Evolutionary conservation across 345 rosid species (phyloP), one percentile per base, ranked within the genome.

Genomic region (Conringia planisiliqua): DNA sequence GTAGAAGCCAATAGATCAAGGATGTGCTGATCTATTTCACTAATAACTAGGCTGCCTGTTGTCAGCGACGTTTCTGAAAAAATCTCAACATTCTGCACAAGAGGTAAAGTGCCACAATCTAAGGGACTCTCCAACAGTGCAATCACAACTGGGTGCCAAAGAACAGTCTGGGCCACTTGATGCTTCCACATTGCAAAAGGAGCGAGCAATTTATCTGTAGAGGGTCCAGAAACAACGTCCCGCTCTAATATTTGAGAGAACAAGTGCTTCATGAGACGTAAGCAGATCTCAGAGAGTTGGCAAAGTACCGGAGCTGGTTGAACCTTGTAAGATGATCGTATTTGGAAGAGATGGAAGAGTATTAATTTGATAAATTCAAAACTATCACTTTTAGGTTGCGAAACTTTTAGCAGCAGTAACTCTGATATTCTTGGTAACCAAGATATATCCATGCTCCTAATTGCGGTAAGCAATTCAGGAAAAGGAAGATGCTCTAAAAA

Each of bases 401-500:
- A 88, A 43, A 87, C 62, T 77, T 88, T 95, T 38, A 76, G 78
- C 85, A 84, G 71, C 69, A 95, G 92, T 76, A 92, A 74, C 68
- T 80, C 82, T 66, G 79, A 56, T 54, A 89, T 51, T 74, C 81
- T 82, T 18, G 79, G 84, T 57, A 83, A 59, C 74, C 57, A 58
- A 64, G 72, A 79, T 58, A 68, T 55, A 68, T 76, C 73, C 38
- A 68, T 52, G 63, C 76, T 68, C 68, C 86, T 72, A 54, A 82
- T 56, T 68, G 82, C 85, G 61, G 86, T 80, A 77, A 93, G 83
- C 68, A 90, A 75, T 60, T 85, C 82, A 66, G 89, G 86, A 78
- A 93, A 93, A 70, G 93, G 86, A 38, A 81, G 72, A 79, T 84
- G 82, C 83, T 88, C 86, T 82, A 90, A 61, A 72, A 87, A 83